Evolutionary conservation across 1,284 basidiomycete genomes (phyloP), one percentile per base, ranked within the genome.

Genomic region (Leccinum solheimii): DNA sequence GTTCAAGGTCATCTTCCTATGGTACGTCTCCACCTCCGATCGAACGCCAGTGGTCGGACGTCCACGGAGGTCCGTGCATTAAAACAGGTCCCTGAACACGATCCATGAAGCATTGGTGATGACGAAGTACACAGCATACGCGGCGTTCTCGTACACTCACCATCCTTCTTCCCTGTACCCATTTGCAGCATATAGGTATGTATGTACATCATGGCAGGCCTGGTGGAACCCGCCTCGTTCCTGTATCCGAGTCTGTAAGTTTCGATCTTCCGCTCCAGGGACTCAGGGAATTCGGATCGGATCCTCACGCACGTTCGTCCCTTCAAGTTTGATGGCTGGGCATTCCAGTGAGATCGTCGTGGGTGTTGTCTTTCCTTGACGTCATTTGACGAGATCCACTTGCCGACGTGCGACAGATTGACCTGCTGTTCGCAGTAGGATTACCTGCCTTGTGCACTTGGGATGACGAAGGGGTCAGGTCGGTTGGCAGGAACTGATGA

Each of bases 41-140:
- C 16, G 23, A 26, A 51, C 4, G 7, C 26, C 5, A 27, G 14
- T 27, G 2, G 49, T 1, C 26, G 26, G 26, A 50, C 49, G 26
- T 51, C 50, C 50, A 51, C 26, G 50, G 50, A 51, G 26, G 10
- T 49, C 21, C 48, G 19, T 49, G 50, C 26, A 27, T 51, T 27
- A 26, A 27, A n/a, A 27, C 49, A n/a, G 14, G 23, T 16, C 49
- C 49, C 49, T 51, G 26, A 36, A 58, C n/a, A 63, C 64, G 9
- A 23, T 53, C 16, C 55, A 66, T 3, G 63, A 66, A 26, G 59
- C 53, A 5, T 51, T 51, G 16, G 26, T 27, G 5, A 50, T 50
- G 23, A 26, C 48, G 21, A 26, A 23, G 49, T 27, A 16, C 26
- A 51, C 49, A 51, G 26, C 49, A 51, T 19, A 26, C 26, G 49